Evolutionary conservation across 768 basidiomycete species (phyloP).

Genomic region (Piloderma croceum): DNA sequence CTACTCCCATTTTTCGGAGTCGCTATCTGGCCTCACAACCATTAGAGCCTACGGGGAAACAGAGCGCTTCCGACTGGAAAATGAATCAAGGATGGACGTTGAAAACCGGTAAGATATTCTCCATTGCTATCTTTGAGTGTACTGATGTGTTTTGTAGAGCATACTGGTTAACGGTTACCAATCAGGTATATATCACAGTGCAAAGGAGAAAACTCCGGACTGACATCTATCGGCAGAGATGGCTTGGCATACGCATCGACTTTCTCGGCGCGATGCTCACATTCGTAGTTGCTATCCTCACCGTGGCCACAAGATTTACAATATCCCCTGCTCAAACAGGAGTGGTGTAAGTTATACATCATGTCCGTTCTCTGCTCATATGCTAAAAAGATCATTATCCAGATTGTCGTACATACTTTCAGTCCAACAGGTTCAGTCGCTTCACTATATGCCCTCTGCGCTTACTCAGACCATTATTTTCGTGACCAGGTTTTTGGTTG

Average conservation of each 20-base stretch:
- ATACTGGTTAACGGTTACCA: constrained; percentile 81
- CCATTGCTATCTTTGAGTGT: not conserved
- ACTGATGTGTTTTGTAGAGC: constrained; percentile 40
- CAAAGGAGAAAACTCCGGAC: constrained; percentile 4
- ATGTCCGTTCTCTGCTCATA: no score
- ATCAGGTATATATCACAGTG: constrained; percentile 47
- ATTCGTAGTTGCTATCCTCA: constrained; percentile 45
- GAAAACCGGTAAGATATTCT: constrained; percentile 63
- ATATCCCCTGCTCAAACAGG: constrained; percentile 80
- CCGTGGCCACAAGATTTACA: constrained; percentile 65
- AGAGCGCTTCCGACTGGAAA: constrained; percentile 70
- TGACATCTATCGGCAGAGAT: constrained; percentile 41
- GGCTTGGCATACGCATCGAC: constrained; percentile 90
- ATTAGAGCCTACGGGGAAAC: constrained; percentile 85
- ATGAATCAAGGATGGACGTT: constrained; percentile 67
- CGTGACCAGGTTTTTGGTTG: constrained; percentile 53
- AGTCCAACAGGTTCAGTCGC: constrained; percentile 58
- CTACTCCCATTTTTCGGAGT: constrained; percentile 92
- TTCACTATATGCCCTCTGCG: not conserved
- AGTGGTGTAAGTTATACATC: no score
- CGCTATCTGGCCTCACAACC: constrained; percentile 77
- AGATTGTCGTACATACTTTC: constrained; percentile 75
- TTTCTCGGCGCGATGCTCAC: constrained; percentile 51
- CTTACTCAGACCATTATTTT: constrained; percentile 3
- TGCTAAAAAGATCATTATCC: no score